Evolutionary conservation across 2,329 filamentous ascomycete genomes (phyloP).

Genomic region (Neospermospora avenae): DNA sequence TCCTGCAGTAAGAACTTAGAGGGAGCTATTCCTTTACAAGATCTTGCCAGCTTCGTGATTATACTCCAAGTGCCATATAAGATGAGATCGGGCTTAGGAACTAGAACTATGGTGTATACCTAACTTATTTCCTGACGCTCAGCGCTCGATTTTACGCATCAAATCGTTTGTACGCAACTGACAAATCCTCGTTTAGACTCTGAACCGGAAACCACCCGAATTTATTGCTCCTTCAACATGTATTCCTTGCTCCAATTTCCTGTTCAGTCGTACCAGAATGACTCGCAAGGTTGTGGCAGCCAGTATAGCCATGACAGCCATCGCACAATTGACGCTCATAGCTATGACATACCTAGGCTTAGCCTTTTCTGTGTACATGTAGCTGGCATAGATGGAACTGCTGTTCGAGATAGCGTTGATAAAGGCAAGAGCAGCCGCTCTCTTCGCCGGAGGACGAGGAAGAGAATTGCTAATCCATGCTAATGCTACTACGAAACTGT

Average conservation of each 20-base stretch:
- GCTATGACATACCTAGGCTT: slow-evolving; percentile 40
- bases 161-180: too few species aligned
- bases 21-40: too few species aligned
- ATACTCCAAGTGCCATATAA: too few species aligned
- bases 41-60: too few species aligned
- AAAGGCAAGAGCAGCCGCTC: slow-evolving; percentile 65
- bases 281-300: slow-evolving; percentile 60
- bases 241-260: slow-evolving; percentile 63
- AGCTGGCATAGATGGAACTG: slow-evolving; percentile 66
- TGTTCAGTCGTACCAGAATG: slow-evolving; percentile 63
- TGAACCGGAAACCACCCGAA: slow-evolving; percentile 62
- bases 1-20: too few species aligned
- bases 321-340: slow-evolving; percentile 66
- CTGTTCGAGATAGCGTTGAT: slow-evolving; percentile 73
- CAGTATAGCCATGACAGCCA: slow-evolving; percentile 59
- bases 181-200: slow-evolving; percentile 46
- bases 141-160: too few species aligned
- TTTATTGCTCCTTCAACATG: slow-evolving; percentile 50
- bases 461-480: slow-evolving; percentile 76
- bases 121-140: too few species aligned
- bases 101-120: too few species aligned
- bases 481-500: slow-evolving; percentile 49
- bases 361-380: slow-evolving; percentile 58
- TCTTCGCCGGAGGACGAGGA: slow-evolving; percentile 64
- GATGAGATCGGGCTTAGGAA: too few species aligned